Evolutionary conservation across 768 basidiomycete genomes (phyloP), one percentile per base, ranked within the genome.

Genomic region (Leccinum arenicola): DNA sequence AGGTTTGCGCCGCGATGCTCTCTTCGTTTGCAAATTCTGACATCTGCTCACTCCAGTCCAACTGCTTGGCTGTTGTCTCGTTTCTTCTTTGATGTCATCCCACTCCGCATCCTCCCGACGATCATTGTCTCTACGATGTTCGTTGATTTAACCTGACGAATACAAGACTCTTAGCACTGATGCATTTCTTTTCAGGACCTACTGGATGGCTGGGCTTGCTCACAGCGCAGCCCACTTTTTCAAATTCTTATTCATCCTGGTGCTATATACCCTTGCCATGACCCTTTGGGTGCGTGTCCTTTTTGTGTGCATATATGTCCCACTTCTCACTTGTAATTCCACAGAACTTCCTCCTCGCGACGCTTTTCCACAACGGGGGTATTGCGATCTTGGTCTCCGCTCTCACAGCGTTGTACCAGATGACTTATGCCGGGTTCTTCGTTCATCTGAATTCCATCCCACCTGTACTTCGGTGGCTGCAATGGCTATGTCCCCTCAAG

Each of bases 171-270:
- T 52, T 43, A 40, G 35, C 25, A 56, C 64, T 61, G 50, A 66
- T 57, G 21, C 31, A 12, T n/a, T 52, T 31, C 47, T 10, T 52
- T 9, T 23, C 59, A 90, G 88, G 54, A 88, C 87, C n/a, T 94
- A 93, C 66, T 93, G 92, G 91, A 95, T 98, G 95, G 93, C 93
- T 3, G 95, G 95, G 12, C 82, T 98, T 4, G 82, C 91, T 2
- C 80, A 79, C 4, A 82, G 89, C 47, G 86, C 93, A 2, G 82
- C 86, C 0, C 80, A 89, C 69, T 29, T 89, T 80, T 98, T 97
- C 87, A 98, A 97, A 68, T 98, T 91, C 76, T 77, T 97, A 21
- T 84, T 98, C 68, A 89, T 97, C 61, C 80, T 98, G 17, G 87
- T 93, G 19, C 77, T 96, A 21, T 97, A 87, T 70, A 87, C 88